Conservation (phyloP, 768 basidiomycete species). For the Lactarius deliciosus region DNA sequence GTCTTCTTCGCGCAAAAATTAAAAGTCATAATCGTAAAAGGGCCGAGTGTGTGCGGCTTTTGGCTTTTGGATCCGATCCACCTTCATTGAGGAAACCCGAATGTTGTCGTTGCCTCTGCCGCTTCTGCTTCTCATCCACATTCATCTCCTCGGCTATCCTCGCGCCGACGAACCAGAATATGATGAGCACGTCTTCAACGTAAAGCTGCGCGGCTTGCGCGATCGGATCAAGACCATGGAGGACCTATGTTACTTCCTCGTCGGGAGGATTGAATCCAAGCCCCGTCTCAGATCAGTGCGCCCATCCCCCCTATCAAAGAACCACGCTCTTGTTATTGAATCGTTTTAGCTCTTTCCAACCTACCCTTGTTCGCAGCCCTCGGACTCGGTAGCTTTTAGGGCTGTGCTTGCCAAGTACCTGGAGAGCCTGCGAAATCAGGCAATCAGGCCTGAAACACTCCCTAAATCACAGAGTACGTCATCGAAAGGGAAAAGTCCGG, state of each 20-base stretch:
- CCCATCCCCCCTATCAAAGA: conserved; percentile 16
- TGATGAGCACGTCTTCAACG: conserved; percentile 49
- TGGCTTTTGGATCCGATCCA: conserved; percentile 5
- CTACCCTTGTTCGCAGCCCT: conserved; percentile 54
- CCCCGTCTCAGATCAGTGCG: conserved; percentile 34
- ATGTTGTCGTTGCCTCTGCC: conserved; percentile 39
- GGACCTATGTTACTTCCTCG: conserved; percentile 51
- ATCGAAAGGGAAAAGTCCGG: conserved; percentile 29
- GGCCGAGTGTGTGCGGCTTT: conserved; percentile 7
- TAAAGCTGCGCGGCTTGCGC: conserved; percentile 45
- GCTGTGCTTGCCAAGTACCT: conserved; percentile 52
- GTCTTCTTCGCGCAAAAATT: conserved; percentile 1
- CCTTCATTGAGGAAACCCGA: not conserved
- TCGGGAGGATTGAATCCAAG: conserved; percentile 44
- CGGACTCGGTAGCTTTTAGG: conserved; percentile 52
- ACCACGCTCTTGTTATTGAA: conserved; percentile 9
- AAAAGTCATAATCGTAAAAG: conserved; percentile 3
- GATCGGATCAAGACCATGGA: conserved; percentile 54
- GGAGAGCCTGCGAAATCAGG: conserved; percentile 45
- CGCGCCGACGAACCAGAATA: conserved; percentile 49
- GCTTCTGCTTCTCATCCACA: conserved; percentile 52
- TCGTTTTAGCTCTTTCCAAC: conserved; percentile 44
- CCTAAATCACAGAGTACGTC: conserved; percentile 19
- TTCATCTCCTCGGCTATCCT: conserved; percentile 54
- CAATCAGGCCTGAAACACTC: conserved; percentile 37